These are phyloP conservation scores for Sphagnum fallax DNA, from an alignment of 228 moss, liverwort and hornwort genomes.

Conservation along the genomic window DNA sequence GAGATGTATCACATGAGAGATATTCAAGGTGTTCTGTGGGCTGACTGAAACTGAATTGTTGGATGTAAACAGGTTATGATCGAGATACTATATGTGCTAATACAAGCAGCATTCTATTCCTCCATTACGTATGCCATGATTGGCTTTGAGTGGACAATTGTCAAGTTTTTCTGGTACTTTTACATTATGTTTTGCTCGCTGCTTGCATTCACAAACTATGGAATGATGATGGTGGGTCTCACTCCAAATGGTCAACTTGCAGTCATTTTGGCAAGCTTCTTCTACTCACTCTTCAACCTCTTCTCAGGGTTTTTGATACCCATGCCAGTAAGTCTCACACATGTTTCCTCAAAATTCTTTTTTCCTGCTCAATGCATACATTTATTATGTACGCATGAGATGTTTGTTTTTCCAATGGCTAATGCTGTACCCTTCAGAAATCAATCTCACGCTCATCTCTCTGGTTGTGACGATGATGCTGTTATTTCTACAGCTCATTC, in stretches of 20 bases:
- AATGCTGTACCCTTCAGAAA: too few species aligned
- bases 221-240: conserved; percentile 16
- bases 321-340: conserved; percentile 1
- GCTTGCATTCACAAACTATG: conserved; percentile 10
- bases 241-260: conserved; percentile 8
- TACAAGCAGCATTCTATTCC: conserved; percentile 1
- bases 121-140: conserved; percentile 8
- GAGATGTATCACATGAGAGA: too few species aligned
- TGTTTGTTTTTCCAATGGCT: too few species aligned
- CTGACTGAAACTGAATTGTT: neutral
- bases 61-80: conserved; percentile 1
- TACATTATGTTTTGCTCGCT: conserved; percentile 6
- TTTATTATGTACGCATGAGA: too few species aligned
- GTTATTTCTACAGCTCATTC: conserved; percentile 4
- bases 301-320: conserved; percentile 15
- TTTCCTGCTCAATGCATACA: too few species aligned
- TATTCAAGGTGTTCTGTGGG: too few species aligned
- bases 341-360: neutral
- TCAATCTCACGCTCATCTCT: too few species aligned
- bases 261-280: conserved; percentile 2
- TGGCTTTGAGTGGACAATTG: conserved; percentile 10
- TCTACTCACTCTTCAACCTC: conserved; percentile 16
- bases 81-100: conserved; percentile 6
- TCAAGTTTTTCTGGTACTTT: conserved; percentile 11
- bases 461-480: too few species aligned